Evolutionary conservation across 371 early-diverging fungal genomes (phyloP), one percentile per base, ranked within the genome.

Genomic region (Mucor mucedo): DNA sequence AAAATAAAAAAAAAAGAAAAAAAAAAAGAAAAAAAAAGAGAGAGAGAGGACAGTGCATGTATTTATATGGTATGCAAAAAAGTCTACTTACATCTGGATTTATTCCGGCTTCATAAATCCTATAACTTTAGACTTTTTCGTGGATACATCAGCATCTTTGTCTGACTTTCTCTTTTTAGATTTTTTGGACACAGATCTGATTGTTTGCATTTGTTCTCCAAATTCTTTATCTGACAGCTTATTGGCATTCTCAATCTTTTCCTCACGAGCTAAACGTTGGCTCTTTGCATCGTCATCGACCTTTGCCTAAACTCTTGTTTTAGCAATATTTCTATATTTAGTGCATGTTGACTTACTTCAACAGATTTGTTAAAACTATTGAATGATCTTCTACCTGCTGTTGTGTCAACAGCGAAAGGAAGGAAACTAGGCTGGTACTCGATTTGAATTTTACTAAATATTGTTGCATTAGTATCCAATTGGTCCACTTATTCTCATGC

Each of bases 351-450:
- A 35, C 55, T 44, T 62, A 80, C 85, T 75, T 81, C 80, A 1
- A 79, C 69, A 30, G 38, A 29, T 52, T 79, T 73, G 52, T 85
- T 85, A 55, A 85, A 85, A 45, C 77, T 66, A 56, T 82, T 74
- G 33, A 82, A 85, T n/a, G 85, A 83, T 32, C 60, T 65, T 61
- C 85, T 67, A 38, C 83, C 83, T n/a, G 75, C 55, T 3, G 53
- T 63, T 16, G 77, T 60, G n/a, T 72, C 65, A 10, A 73, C 66
- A 45, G 66, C 60, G 39, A 79, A 74, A 16, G 77, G 66, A 53
- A 85, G 66, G 59, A 66, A 85, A 62, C 85, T 85, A 11, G 85
- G 77, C 53, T 85, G 77, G 42, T 76, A 78, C 27, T 83, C 80
- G 10, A 85, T 79, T 41, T 73, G 82, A 13, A 85, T 75, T 62